Base-by-base conservation (phyloP, 2,329 filamentous ascomycete species). In the Phialophora tarda region DNA sequence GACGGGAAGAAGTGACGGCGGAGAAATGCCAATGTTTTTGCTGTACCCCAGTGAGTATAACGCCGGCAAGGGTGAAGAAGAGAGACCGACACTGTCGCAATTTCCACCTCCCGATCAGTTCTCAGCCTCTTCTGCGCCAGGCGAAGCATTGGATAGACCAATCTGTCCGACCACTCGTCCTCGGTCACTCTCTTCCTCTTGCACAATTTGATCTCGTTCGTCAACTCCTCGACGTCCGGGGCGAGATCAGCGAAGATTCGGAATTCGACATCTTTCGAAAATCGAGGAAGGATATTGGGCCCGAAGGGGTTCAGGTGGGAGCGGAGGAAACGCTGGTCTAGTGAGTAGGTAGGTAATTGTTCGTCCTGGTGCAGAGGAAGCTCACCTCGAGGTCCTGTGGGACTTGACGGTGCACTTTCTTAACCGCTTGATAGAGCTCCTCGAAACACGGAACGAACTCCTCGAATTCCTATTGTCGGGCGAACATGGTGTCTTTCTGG, bases 391-490 rank as follows among this genome's bases (percentile, higher is more conserved):
- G 17, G 5, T 44, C 38, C 17, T 44, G 38, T 21, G 38, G 38
- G 17, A n/a, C 38, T n/a, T 44, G 38, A n/a, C 38, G 38, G 21
- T n/a, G 38, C 38, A 44, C 38, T 44, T 44, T 44, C 38, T n/a
- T 44, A 21, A 44, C 38, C 17, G 38, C 38, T 44, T 8, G 17
- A 44, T n/a, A 44, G 17, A 44, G 38, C 17, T 44, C 38, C 38
- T 44, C 38, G 17, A 44, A 44, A 17, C 38, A 17, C 7, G 17
- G 38, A 0, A 44, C 2, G 38, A n/a, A 44, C 38, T 44, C 38
- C 38, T 44, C 38, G 38, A 44, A 44, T 44, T n/a, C 38, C 38
- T 44, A 44, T 44, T 44, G 38, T 44, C 38, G 38, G 17, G 38
- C 17, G 38, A 17, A n/a, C 38, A 44, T 44, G 2, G 38, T 44